Evolutionary conservation across 306 rosid species (phyloP), one percentile per base, ranked within the genome.

Genomic region (Cicer pinnatifidum): DNA sequence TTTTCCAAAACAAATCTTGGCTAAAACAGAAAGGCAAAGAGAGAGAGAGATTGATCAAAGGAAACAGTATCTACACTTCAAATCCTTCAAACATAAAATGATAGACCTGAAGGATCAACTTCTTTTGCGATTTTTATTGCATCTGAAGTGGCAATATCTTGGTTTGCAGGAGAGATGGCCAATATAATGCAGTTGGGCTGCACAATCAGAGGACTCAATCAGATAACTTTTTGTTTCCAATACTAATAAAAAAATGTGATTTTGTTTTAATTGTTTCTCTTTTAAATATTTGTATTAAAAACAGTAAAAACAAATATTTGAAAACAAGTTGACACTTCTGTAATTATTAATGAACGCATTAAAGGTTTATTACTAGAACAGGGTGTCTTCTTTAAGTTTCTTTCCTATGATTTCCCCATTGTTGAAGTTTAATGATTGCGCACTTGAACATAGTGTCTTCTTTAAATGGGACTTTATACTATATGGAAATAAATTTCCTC

Each of bases 61-160:
- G 43, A 81, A 69, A 62, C 53, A 63, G 11, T 10, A 54, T 45
- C 52, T 16, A 28, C 16, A 44, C 56, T 39, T 40, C 17, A 78
- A 66, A 48, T 15, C 58, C 38, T 41, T 77, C 71, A 67, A 48
- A 54, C 12, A 66, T 28, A 66, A 11, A 67, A 50, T 51, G 64
- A 47, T 73, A 74, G 75, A 88, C 96, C 96, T 80, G 98, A 77
- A 43, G 94, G 96, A 78, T 92, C 98, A 53, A 92, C 98, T 87
- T 92, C 98, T 81, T 80, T 88, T 76, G 96, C 95, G 69, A 92
- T 89, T 82, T 90, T 92, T 71, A 92, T 92, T 39, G 98, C 98
- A 79, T 92, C 96, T 41, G 98, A 92, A 38, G 98, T 92, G 17
- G 98, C 98, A 84, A 92, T 90, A 92, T 92, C 98, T 90, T 92